Conservation (phyloP, 108 stramenopile species). For the Aureococcus anophagefferens region DNA sequence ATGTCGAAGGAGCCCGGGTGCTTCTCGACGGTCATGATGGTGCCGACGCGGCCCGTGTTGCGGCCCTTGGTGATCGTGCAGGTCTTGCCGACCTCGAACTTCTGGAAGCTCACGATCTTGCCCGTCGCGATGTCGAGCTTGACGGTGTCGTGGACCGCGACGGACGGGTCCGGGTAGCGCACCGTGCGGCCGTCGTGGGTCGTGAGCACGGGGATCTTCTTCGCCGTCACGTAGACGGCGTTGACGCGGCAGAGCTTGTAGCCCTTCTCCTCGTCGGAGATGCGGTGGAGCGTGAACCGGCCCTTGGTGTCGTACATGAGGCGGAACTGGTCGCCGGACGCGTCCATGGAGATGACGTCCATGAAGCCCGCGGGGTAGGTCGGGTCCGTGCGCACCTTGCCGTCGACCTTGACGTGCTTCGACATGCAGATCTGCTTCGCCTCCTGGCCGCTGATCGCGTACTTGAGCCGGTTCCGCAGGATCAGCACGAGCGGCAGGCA, state of each 20-base stretch:
- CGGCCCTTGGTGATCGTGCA: constrained; percentile 91
- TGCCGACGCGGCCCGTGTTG: constrained; percentile 94
- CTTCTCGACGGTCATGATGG: constrained; percentile 85
- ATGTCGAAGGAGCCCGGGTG: constrained; percentile 98
- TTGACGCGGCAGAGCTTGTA: constrained; percentile 98
- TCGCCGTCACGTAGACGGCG: constrained; percentile 70
- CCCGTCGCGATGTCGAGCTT: constrained; percentile 92
- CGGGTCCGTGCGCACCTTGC: constrained; percentile 94
- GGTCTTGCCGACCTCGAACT: constrained; percentile 92
- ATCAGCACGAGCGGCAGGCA: constrained; percentile 89
- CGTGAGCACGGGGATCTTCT: constrained; percentile 93
- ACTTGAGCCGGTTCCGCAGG: constrained; percentile 98
- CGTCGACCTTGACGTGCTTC: constrained; percentile 93
- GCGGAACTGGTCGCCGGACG: constrained; percentile 90
- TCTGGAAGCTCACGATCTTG: constrained; percentile 83
- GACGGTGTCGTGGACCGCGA: constrained; percentile 96
- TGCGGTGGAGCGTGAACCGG: constrained; percentile 86
- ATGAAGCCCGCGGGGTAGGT: constrained; percentile 99
- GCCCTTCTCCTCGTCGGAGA: constrained; percentile 77
- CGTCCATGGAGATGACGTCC: constrained; percentile 91
- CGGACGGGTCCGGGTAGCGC: constrained; percentile 94
- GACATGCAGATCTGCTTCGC: constrained; percentile 98
- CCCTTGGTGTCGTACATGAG: constrained; percentile 98
- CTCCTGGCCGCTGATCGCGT: constrained; percentile 95
- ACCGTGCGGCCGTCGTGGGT: constrained; percentile 99